Evolutionary conservation across 108 stramenopile genomes (phyloP), one percentile per base, ranked within the genome.

Genomic region (Aurantiochytrium sp.): DNA sequence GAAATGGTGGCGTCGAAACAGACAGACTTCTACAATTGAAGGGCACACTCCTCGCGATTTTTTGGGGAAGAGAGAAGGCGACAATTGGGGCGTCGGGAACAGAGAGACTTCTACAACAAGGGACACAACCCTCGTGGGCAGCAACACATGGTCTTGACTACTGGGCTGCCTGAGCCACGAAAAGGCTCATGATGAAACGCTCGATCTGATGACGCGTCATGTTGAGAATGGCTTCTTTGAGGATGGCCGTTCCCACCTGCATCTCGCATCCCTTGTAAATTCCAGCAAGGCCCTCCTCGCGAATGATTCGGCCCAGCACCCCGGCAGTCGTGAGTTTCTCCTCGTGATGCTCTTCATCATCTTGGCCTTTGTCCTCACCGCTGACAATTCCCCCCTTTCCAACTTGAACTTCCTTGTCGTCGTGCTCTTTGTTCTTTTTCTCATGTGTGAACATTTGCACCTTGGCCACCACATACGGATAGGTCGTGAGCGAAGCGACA

Each of bases 181-280:
- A 83, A 53, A 53, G 16, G 23, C 76, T 23, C 76, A 83, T 83
- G 51, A 83, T 83, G 25, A 83, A 47, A 2, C 25, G 49, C 51
- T 47, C 51, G 28, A 83, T 83, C 49, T 12, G 76, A 35, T 53
- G 51, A 43, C 76, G 45, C 19, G 76, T 53, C 45, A 53, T 83
- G 23, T 83, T 83, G 3, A 53, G 51, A 23, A 83, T 83, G n/a
- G 76, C 76, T 23, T 83, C 76, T 23, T 83, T 83, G n/a, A 53
- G 6, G 23, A 83, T 28, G 51, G 76, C 76, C n/a, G 76, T 83
- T 0, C 76, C 76, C 16, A 83, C 49, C 51, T 83, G 76, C 23
- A 83, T 83, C 76, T 83, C 76, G 4, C 76, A 83, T 12, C 76
- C 76, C 49, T 83, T 83, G 76, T 53, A 83, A 23, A 83, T 23